Conservation (phyloP, 2,329 filamentous ascomycete genomes). For the Spiromastix sp. region DNA sequence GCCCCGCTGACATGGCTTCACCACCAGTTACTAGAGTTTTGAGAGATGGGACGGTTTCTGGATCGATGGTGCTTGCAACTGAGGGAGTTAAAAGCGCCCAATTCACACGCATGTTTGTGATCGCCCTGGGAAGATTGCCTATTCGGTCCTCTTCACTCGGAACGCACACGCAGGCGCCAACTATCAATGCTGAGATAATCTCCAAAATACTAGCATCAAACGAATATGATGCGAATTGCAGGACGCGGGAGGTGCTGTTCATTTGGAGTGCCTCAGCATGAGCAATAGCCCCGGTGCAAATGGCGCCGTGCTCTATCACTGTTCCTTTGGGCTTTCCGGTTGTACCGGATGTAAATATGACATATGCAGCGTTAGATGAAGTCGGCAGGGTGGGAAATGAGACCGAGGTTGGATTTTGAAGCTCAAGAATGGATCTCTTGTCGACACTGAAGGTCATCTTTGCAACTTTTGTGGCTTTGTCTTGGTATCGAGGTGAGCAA, state of each 20-base stretch:
- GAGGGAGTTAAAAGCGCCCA: conserved; percentile 48
- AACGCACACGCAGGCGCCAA: conserved; percentile 35
- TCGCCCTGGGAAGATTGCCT: conserved; percentile 35
- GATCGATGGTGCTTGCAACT: conserved; percentile 35
- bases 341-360: conserved; percentile 76
- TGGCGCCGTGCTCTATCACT: conserved; percentile 5
- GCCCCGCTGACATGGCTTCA: conserved; percentile 7
- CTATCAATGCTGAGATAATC: conserved; percentile 22
- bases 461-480: background rate
- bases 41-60: conserved; percentile 28
- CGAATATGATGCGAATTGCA: conserved; percentile 6
- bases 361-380: conserved; percentile 52
- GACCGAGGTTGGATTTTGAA: background rate
- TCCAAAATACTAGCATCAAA: conserved; percentile 46
- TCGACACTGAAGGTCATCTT: background rate
- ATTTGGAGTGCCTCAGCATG: conserved; percentile 1
- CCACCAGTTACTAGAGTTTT: conserved; percentile 14
- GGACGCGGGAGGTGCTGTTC: conserved; percentile 1
- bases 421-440: background rate
- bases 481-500: background rate
- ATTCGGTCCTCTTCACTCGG: conserved; percentile 33
- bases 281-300: conserved; percentile 2
- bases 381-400: background rate
- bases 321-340: conserved; percentile 81
- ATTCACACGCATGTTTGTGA: conserved; percentile 38